phyloP scores from a whole-genome alignment of 23 red algal species.

The Chondrus crispus region DNA sequence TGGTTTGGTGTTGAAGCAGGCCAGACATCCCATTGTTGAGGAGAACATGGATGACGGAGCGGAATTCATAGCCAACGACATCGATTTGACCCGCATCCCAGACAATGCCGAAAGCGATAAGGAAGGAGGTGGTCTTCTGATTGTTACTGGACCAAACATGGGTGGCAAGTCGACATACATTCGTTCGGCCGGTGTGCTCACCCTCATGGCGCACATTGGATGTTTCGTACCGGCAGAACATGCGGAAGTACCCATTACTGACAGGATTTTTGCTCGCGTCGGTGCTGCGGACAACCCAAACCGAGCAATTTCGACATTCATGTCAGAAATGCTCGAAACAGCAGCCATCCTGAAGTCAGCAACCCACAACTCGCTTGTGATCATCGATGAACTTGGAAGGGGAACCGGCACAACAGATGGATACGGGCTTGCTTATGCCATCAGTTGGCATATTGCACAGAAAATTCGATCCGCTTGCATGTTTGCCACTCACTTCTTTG shows the following conservation, averaged over 20 bases:
- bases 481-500: slow-evolving; percentile 98
- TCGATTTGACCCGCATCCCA: slow-evolving; percentile 37
- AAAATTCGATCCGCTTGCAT: slow-evolving; percentile 57
- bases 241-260: slow-evolving; percentile 73
- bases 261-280: slow-evolving; percentile 90
- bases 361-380: slow-evolving; percentile 70
- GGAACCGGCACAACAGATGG: slow-evolving; percentile 91
- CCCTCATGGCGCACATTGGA: slow-evolving; percentile 91
- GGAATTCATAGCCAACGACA: slow-evolving; percentile 87
- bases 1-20: slow-evolving; percentile 55
- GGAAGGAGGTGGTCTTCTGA: slow-evolving; percentile 48
- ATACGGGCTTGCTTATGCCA: slow-evolving; percentile 88
- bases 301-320: slow-evolving; percentile 92
- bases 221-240: slow-evolving; percentile 78
- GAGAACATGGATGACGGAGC: slow-evolving; percentile 66
- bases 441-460: slow-evolving; percentile 69
- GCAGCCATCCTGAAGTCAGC: slow-evolving; percentile 87
- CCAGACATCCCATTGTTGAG: slow-evolving; percentile 93
- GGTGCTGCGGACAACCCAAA: slow-evolving; percentile 90
- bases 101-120: neutral
- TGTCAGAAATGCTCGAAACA: slow-evolving; percentile 99
- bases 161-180: slow-evolving; percentile 94
- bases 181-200: slow-evolving; percentile 79
- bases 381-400: slow-evolving; percentile 96
- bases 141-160: slow-evolving; percentile 99